Evolutionary conservation across 495 filamentous ascomycete genomes (phyloP).

Genomic region (Geopyxis carbonaria): DNA sequence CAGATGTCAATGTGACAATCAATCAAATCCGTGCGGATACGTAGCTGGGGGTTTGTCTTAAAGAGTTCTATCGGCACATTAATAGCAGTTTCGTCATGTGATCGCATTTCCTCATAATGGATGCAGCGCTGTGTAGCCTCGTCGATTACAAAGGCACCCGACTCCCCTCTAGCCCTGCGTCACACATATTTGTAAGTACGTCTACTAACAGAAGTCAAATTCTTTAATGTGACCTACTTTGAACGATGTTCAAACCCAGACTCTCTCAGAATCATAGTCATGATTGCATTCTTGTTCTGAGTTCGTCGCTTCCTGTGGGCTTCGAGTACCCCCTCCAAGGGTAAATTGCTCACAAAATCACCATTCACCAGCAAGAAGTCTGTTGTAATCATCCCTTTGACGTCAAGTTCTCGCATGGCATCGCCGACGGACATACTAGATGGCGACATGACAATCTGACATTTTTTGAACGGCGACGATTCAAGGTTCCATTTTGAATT

Average conservation of each 20-base stretch:
- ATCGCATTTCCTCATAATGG: slow-evolving; percentile 70
- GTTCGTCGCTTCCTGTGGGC: slow-evolving; percentile 65
- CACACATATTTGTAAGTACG: background rate
- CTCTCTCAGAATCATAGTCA: slow-evolving; percentile 86
- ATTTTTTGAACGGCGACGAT: slow-evolving; percentile 65
- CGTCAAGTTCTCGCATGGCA: slow-evolving; percentile 86
- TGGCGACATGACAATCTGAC: slow-evolving; percentile 74
- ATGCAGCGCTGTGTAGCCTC: slow-evolving; percentile 63
- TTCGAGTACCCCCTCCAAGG: slow-evolving; percentile 59
- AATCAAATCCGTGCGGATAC: slow-evolving; percentile 71
- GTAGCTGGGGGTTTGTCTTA: slow-evolving; percentile 45
- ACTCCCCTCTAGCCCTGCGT: slow-evolving; percentile 33
- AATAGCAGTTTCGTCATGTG: slow-evolving; percentile 22
- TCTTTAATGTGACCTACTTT: slow-evolving; percentile 31
- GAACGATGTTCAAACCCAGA: slow-evolving; percentile 58
- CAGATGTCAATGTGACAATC: slow-evolving; percentile 97
- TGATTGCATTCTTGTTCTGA: slow-evolving; percentile 85
- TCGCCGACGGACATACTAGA: slow-evolving; percentile 74
- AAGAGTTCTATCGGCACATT: slow-evolving; percentile 54
- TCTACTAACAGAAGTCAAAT: background rate
- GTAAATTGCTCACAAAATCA: slow-evolving; percentile 82
- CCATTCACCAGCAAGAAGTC: slow-evolving; percentile 90
- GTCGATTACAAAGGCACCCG: slow-evolving; percentile 75
- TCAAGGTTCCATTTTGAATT: slow-evolving; percentile 49
- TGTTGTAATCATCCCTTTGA: slow-evolving; percentile 63